Base-by-base conservation (phyloP, 495 filamentous ascomycete species). In the Aspergillus sparsus region DNA sequence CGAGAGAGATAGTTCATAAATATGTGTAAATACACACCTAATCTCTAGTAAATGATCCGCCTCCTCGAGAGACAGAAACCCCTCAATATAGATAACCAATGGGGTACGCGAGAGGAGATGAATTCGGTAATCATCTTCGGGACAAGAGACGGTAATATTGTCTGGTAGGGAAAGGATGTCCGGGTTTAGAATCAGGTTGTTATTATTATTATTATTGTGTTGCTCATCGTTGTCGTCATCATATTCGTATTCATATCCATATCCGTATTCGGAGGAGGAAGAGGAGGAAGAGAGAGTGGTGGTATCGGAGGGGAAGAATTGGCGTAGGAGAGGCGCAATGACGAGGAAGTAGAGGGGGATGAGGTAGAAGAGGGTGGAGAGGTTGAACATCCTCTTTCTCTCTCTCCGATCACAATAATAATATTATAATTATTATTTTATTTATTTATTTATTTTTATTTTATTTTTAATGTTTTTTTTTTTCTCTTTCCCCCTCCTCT, bases 81-180 rank as follows among this genome's bases (percentile, higher is more conserved):
- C 70, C 68, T 82, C 76, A 51, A 86, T 77, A 65, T 86, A 86
- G 7, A 85, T 73, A 32, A 86, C 69, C 54, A 86, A 62, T 5
- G 83, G 83, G 11, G 81, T 72, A 13, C 71, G 69, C 8, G 74
- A 79, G 10, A 87, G 70, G 2, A 85, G 67, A 50, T 78, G 76
- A 33, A 74, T 65, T 11, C 58, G 60, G 63, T 79, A 80, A 0
- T 60, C 65, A 3, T 72, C 68, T 0, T 62, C 57, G 33, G 71
- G 65, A 36, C 77, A 80, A 34, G 60, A 70, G 13, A 72, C 64
- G 44, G 68, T 66, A 53, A 61, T 68, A 36, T 75, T 73, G 50
- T 80, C 73, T 27, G 64, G 63, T 27, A 74, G 65, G 49, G 71
- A 69, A n/a, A 75, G 60, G 18, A 65, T 61, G 49, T 66, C 68